Base-by-base conservation (phyloP, 345 rosid genomes). In the Moricandia arvensis region DNA sequence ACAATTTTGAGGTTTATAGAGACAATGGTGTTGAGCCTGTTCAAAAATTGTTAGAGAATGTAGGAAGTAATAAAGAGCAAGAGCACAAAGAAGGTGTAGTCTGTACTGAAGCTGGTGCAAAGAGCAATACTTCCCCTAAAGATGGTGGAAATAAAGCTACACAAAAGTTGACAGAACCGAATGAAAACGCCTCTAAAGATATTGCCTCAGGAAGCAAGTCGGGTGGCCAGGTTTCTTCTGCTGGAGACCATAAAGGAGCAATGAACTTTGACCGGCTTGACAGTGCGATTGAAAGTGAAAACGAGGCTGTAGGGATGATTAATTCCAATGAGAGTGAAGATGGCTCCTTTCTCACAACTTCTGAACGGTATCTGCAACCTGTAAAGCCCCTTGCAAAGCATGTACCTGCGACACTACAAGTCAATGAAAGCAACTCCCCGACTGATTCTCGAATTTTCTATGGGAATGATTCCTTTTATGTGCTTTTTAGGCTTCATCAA, bases 401-500 rank as follows among this genome's bases (percentile, higher is more conserved):
- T 86, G 87, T 89, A 29, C 83, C 88, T 59, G 83, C 68, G 16
- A 66, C 89, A 57, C 66, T 87, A 76, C 71, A 78, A 80, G 87
- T 76, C 66, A 83, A 77, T 68, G 84, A 79, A 59, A 87, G 78
- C 54, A 84, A 79, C 70, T 83, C 88, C 62, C 78, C 81, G 43
- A 87, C 79, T 65, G 87, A 77, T 66, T 84, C 87, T 78, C 83
- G 81, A 62, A 78, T 93, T 79, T 96, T 96, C 82, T 93, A 96
- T 73, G 99, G 98, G 71, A 93, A 91, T 69, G 98, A 96, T 84
- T 89, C 97, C 59, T 91, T 91, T 78, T 96, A 93, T 81, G 96
- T 93, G 73, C 96, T 96, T 61, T 88, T 93, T 45, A 87, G 98
- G 85, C 98, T 96, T 83, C 99, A 96, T 82, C 99, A 88, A 75